phyloP scores from a whole-genome alignment of 768 basidiomycete genomes.

The Ramaria rubella region DNA sequence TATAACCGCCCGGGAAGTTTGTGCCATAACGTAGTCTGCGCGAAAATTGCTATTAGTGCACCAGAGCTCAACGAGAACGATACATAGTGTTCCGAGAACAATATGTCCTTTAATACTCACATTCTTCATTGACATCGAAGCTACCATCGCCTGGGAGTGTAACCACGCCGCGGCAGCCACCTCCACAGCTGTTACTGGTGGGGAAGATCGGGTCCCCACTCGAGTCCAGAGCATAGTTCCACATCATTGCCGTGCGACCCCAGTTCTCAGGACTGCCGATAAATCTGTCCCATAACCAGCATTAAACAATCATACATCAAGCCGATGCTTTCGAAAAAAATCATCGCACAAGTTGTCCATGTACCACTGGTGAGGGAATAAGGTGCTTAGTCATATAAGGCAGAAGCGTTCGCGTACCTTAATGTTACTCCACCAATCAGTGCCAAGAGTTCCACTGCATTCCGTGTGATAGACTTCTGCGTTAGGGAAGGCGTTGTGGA shows the following conservation, averaged over 20 bases:
- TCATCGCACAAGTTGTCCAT: constrained; percentile 53
- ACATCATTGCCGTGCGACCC: constrained; percentile 51
- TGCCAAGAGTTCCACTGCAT: constrained; percentile 57
- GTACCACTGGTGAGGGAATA: constrained; percentile 44
- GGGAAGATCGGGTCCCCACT: constrained; percentile 60
- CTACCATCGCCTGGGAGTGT: constrained; percentile 59
- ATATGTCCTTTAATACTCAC: constrained; percentile 38
- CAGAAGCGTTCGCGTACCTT: constrained; percentile 40
- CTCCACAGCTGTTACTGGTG: constrained; percentile 55
- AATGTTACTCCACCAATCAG: constrained; percentile 76
- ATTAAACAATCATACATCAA: neutral
- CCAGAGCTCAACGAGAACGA: neutral
- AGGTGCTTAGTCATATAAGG: neutral
- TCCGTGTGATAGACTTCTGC: constrained; percentile 58
- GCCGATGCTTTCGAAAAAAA: neutral
- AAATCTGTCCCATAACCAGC: constrained; percentile 4
- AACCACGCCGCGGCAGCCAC: constrained; percentile 60
- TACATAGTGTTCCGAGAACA: too few species aligned
- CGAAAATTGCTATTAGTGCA: neutral
- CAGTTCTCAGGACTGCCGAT: constrained; percentile 17
- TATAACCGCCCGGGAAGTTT: constrained; percentile 65
- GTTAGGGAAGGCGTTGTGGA: constrained; percentile 47
- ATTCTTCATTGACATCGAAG: constrained; percentile 68
- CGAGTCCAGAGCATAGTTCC: constrained; percentile 65
- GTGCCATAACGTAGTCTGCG: constrained; percentile 64